phyloP scores from a whole-genome alignment of 1,284 basidiomycete genomes.

The Phylloboletellus chloephorus region DNA sequence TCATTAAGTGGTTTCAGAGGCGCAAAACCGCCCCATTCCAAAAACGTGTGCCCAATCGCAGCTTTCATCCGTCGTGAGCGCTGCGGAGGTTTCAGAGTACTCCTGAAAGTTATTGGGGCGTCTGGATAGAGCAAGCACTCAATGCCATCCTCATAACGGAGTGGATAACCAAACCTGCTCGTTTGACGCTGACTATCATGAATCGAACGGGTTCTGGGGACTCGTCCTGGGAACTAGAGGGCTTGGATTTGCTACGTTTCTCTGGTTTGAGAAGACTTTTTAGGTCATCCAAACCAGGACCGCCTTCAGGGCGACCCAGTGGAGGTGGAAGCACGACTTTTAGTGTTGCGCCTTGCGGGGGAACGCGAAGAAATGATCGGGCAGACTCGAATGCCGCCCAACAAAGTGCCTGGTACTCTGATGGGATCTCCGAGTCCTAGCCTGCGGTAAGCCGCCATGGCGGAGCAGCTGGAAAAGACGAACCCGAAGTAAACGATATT shows the following conservation, averaged over 20 bases:
- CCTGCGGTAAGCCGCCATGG: conserved; percentile 1
- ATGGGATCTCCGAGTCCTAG: conserved; percentile 45
- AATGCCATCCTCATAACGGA: background rate
- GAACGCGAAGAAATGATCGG: conserved; percentile 34
- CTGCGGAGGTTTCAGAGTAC: conserved; percentile 19
- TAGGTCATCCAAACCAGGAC: conserved; percentile 34
- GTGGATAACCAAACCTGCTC: conserved; percentile 18
- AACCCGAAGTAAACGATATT: conserved; percentile 46
- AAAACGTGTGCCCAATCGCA: conserved; percentile 28
- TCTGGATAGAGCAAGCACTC: conserved; percentile 7
- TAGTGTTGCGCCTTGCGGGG: conserved; percentile 24
- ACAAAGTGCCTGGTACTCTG: conserved; percentile 38
- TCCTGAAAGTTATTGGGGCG: conserved; percentile 22
- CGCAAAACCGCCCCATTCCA: conserved; percentile 31
- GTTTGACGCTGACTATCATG: conserved; percentile 24
- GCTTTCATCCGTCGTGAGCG: conserved; percentile 29
- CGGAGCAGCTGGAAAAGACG: conserved; percentile 16
- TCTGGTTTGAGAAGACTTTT: conserved; percentile 21
- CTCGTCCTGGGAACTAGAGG: conserved; percentile 6
- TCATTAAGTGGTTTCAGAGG: conserved; percentile 27
- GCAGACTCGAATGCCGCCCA: conserved; percentile 42
- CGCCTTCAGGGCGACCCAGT: conserved; percentile 26
- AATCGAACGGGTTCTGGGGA: conserved; percentile 12
- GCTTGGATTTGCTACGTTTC: background rate
- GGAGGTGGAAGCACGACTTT: conserved; percentile 24